Percentiles rank a stretch among this genome's conserved stretches.
Evolutionary conservation across 768 basidiomycete species (phyloP).

Genomic region (Clitopilus hobsonii): DNA sequence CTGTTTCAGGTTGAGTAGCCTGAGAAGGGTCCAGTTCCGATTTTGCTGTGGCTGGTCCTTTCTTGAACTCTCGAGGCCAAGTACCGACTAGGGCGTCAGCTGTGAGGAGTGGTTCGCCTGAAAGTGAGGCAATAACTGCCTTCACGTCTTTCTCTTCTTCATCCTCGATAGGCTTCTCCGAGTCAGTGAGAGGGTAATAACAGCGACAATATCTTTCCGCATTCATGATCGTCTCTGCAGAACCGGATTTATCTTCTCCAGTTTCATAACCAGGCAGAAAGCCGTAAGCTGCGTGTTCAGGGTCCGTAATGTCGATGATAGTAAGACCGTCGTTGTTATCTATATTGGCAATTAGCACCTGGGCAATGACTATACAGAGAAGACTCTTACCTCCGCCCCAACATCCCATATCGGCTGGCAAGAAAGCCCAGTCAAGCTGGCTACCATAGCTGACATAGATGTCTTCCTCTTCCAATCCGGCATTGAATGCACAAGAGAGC

Average conservation of each 20-base stretch:
- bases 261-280: conserved; percentile 10
- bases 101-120: conserved; percentile 12
- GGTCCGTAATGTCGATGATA: conserved; percentile 28
- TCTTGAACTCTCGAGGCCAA: conserved; percentile 21
- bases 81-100: conserved; percentile 17
- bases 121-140: conserved; percentile 9
- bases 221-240: neutral
- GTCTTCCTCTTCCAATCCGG: conserved; percentile 17
- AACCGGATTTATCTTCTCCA: neutral
- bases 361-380: neutral
- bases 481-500: conserved; percentile 22
- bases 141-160: conserved; percentile 12
- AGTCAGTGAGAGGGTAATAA: neutral
- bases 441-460: conserved; percentile 11
- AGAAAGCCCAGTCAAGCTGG: conserved; percentile 9
- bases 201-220: neutral
- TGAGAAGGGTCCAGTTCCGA: no score
- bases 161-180: no score
- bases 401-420: conserved; percentile 20
- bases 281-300: conserved; percentile 21
- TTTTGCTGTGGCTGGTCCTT: no score
- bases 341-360: conserved; percentile 4
- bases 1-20: neutral
- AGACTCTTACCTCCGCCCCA: conserved; percentile 17
- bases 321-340: conserved; percentile 31